phyloP scores from a whole-genome alignment of 2,329 filamentous ascomycete species.

The Alternaria consortialis region DNA sequence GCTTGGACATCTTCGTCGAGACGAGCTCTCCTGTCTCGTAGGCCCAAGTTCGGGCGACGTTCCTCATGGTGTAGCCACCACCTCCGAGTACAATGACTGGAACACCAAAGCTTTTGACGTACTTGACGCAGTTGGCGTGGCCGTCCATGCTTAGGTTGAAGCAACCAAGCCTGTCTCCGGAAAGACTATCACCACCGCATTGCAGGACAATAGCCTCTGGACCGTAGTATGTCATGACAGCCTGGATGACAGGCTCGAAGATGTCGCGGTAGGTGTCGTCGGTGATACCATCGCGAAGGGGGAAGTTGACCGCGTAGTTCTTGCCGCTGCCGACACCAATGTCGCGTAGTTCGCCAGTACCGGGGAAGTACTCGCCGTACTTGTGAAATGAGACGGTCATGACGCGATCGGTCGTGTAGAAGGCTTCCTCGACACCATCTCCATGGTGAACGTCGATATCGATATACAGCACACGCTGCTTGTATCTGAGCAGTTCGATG shows the following conservation, averaged over 20 bases:
- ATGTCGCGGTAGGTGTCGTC: conserved; percentile 73
- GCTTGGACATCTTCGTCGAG: conserved; percentile 78
- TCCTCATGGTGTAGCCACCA: conserved; percentile 75
- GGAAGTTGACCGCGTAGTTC: conserved; percentile 75
- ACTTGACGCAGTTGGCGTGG: conserved; percentile 75
- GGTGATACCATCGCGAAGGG: conserved; percentile 73
- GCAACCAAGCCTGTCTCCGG: conserved; percentile 72
- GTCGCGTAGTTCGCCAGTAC: conserved; percentile 73
- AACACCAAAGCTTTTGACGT: conserved; percentile 72
- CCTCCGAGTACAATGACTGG: conserved; percentile 72
- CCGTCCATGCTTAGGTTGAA: conserved; percentile 77
- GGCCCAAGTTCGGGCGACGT: conserved; percentile 69
- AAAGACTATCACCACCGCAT: conserved; percentile 73
- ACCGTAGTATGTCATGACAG: conserved; percentile 74
- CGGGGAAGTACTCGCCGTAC: conserved; percentile 76
- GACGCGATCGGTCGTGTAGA: conserved; percentile 75
- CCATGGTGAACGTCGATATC: conserved; percentile 94
- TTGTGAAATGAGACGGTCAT: conserved; percentile 79
- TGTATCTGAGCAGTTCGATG: conserved; percentile 82
- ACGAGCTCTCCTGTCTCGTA: conserved; percentile 81
- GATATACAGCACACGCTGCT: conserved; percentile 91
- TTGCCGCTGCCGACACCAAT: conserved; percentile 74
- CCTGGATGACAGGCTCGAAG: conserved; percentile 73
- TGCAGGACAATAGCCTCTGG: conserved; percentile 74
- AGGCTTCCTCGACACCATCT: conserved; percentile 77